Evolutionary conservation across 176 grass and related monocot genomes (phyloP).

Genomic region (Oryza punctata): DNA sequence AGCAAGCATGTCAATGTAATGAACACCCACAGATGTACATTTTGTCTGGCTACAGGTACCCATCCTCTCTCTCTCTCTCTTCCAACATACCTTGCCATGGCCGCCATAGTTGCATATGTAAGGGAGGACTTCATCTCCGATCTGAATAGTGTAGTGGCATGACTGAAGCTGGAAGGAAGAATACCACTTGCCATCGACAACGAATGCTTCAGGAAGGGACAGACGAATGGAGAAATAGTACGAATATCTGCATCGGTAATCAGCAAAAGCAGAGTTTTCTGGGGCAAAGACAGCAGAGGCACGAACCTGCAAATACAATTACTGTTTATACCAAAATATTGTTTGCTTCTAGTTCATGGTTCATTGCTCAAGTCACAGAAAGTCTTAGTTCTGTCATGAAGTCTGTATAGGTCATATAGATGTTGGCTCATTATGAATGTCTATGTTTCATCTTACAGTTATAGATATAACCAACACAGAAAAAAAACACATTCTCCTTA

Average conservation of each 20-base stretch:
- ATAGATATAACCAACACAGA: too few species aligned
- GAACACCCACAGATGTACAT: not conserved
- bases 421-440: not conserved
- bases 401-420: not conserved
- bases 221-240: conserved; percentile 55
- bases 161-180: conserved; percentile 51
- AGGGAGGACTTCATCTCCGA: conserved; percentile 14
- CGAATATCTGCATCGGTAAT: conserved; percentile 3
- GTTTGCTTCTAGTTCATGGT: too few species aligned
- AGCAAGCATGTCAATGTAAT: not conserved
- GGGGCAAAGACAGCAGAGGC: conserved; percentile 60
- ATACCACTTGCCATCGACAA: conserved; percentile 43
- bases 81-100: conserved; percentile 47
- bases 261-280: conserved; percentile 40
- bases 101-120: conserved; percentile 50
- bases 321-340: too few species aligned
- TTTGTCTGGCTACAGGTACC: not conserved
- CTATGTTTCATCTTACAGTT: not conserved
- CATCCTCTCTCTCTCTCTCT: not conserved
- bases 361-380: too few species aligned
- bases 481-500: too few species aligned
- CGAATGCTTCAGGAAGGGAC: conserved; percentile 56
- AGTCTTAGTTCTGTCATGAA: not conserved
- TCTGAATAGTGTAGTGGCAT: conserved; percentile 48
- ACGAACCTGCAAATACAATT: conserved; percentile 39